Base-by-base conservation (phyloP, 176 grass and related monocot genomes). In the Avena atlantica region DNA sequence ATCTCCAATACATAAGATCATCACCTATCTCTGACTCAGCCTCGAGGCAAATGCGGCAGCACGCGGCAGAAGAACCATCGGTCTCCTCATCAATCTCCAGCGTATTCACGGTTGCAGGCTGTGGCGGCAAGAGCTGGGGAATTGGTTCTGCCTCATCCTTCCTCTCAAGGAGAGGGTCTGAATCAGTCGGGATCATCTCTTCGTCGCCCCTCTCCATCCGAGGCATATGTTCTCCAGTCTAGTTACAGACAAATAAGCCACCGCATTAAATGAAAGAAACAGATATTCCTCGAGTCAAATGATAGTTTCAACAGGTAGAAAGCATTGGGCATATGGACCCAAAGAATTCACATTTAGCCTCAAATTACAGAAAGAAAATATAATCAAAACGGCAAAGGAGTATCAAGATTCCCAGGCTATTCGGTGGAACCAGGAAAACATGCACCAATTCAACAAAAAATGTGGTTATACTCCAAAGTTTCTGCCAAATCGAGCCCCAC, bases 41-140 rank as follows among this genome's bases (percentile, higher is more conserved):
- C 86, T 98, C 93, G 0, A 98, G 96, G 83, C 96, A 98, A 85
- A 98, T 99, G 86, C 94, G 92, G 82, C 94, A 99, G 72, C 97
- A 96, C 5, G 81, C 90, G 16, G 94, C 89, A 24, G 92, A 94
- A 79, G 87, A 88, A 31, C 80, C 86, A 2, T 96, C 94, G 2
- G 68, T 90, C 84, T 99, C 97, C 77, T 84, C 94, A 40, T 99
- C 90, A 17, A 96, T 92, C 83, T 99, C 94, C 42, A 69, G 16
- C 5, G 80, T 34, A 8, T n/a, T 84, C 70, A 85, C 81, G 14
- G 82, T 85, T 48, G 87, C 87, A 12, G 83, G 78, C 77, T 36
- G 53, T 29, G 87, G 85, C 1, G 78, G 49, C 9, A 19, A 88
- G 45, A 88, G 82, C 53, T 77, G 61, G 13, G 19, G 34, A 0